phyloP scores from a whole-genome alignment of 139 green algal species.

The Eudorina sp. region DNA sequence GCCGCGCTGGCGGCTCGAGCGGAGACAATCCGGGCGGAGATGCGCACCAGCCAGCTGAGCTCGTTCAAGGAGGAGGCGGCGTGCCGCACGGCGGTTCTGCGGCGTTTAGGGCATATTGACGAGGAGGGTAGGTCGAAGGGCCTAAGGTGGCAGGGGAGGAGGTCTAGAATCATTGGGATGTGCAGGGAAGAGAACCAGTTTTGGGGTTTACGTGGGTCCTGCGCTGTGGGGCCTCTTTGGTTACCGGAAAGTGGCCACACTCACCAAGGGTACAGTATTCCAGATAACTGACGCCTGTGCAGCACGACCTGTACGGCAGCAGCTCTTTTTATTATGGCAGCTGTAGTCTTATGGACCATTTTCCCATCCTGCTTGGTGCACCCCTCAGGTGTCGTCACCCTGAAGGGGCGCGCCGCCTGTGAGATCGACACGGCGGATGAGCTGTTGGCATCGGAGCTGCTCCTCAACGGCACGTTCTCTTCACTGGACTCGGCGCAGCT shows the following conservation, averaged over 20 bases:
- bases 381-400: conserved; percentile 56
- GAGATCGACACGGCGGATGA: conserved; percentile 92
- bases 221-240: too few relatives aligned
- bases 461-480: conserved; percentile 84
- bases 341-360: too few relatives aligned
- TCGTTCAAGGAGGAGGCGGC: conserved; percentile 71
- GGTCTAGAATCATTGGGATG: not conserved
- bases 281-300: too few relatives aligned
- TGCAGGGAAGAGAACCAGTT: too few relatives aligned
- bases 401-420: conserved; percentile 83
- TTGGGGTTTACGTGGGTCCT: too few relatives aligned
- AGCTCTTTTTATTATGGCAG: too few relatives aligned
- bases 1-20: conserved; percentile 55
- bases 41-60: conserved; percentile 54
- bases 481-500: conserved; percentile 73
- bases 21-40: conserved; percentile 42
- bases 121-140: conserved; percentile 73
- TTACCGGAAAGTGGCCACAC: too few relatives aligned
- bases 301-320: too few relatives aligned
- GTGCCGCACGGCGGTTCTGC: conserved; percentile 80
- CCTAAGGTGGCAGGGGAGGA: not conserved
- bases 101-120: conserved; percentile 87
- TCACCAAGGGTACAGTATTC: too few relatives aligned
- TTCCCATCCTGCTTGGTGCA: too few relatives aligned
- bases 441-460: conserved; percentile 85